These are phyloP conservation scores for Colletotrichum sp. DNA, from an alignment of 2,329 filamentous ascomycete genomes.

Conservation along the genomic window DNA sequence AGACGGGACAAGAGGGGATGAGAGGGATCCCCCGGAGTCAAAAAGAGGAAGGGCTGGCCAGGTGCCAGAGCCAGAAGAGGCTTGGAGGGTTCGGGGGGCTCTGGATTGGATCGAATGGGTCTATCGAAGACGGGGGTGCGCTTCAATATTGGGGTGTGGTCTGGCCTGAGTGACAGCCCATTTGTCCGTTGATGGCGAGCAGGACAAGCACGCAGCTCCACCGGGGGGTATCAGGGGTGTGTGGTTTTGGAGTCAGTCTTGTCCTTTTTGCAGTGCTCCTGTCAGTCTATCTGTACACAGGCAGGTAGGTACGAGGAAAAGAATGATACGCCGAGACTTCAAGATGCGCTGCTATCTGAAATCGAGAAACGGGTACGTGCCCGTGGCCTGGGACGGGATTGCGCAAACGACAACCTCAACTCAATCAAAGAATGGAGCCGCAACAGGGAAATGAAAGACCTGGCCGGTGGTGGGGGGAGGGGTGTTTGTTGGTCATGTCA, in stretches of 20 bases:
- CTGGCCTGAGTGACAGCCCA: slow-evolving; percentile 12
- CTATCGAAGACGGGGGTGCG: background rate
- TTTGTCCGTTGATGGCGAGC: slow-evolving; percentile 4
- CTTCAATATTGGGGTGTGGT: background rate
- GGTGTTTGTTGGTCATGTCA: background rate
- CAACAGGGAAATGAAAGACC: background rate
- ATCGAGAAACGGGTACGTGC: background rate
- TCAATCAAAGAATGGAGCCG: background rate
- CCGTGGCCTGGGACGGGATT: background rate
- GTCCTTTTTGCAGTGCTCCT: background rate
- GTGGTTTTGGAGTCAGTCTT: background rate
- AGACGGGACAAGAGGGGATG: background rate
- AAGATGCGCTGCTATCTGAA: background rate
- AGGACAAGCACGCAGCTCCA: background rate
- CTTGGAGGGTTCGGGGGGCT: background rate
- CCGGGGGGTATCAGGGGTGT: background rate
- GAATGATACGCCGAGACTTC: background rate
- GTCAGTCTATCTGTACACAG: background rate
- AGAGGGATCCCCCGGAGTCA: slow-evolving; percentile 12
- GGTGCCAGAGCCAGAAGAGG: background rate
- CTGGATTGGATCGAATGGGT: background rate
- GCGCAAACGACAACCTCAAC: slow-evolving; percentile 5
- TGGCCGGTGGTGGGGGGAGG: background rate
- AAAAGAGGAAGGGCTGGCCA: background rate
- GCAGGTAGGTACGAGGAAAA: background rate